A percentile compares a stretch with the other conserved stretches of the same genome.
Evolutionary conservation across 805 yeast genomes (phyloP).

Genomic region (Wickerhamiella dianesei): DNA sequence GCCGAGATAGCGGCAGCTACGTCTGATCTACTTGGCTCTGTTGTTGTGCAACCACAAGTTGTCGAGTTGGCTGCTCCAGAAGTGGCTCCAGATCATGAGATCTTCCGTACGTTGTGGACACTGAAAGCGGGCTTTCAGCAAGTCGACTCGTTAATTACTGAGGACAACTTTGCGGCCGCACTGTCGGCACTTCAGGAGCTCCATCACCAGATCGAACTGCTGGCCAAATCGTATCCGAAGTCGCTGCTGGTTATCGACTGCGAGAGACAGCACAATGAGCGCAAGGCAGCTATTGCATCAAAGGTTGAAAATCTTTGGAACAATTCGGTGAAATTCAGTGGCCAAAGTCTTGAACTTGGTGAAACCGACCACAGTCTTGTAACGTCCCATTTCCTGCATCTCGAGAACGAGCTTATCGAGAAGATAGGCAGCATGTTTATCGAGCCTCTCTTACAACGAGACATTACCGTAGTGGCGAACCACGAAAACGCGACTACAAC

Average conservation of each 20-base stretch:
- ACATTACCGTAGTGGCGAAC: background rate
- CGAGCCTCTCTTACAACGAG: background rate
- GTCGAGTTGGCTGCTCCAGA: background rate
- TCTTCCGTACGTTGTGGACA: slow-evolving; percentile 5
- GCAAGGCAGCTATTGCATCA: background rate
- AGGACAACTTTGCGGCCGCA: slow-evolving; percentile 3
- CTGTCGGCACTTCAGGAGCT: background rate
- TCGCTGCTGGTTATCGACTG: slow-evolving; percentile 1
- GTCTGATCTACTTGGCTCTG: background rate
- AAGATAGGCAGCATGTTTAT: background rate
- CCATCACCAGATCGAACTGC: background rate
- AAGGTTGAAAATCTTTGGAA: background rate
- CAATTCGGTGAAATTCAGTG: background rate
- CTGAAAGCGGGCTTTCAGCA: slow-evolving; percentile 7
- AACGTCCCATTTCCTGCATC: background rate
- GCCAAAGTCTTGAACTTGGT: background rate
- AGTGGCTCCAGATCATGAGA: background rate
- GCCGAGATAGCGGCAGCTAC: background rate
- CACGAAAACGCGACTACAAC: background rate
- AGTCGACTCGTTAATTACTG: slow-evolving; percentile 1
- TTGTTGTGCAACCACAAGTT: background rate
- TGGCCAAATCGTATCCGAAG: background rate
- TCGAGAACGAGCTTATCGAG: background rate
- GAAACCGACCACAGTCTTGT: background rate
- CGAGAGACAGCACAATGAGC: background rate